Percentiles rank a stretch among this genome's conserved stretches.
These are phyloP conservation scores for Dissophora globulifera DNA, from an alignment of 192 early-diverging fungal genomes.

Conservation along the genomic window DNA sequence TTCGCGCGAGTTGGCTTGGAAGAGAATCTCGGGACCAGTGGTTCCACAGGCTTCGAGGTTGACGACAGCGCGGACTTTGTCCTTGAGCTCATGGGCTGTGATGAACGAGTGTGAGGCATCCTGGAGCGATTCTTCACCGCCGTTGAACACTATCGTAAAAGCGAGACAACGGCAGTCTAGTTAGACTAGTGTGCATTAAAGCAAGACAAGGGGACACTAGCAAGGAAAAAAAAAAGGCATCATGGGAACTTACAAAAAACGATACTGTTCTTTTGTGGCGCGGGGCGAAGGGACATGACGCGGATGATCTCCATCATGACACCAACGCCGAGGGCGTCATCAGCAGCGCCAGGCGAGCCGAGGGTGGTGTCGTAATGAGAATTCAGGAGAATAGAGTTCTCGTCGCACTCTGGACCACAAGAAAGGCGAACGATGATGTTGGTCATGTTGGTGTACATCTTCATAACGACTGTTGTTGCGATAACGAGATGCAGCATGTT, in stretches of 20 bases:
- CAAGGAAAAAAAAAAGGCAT: too few relatives aligned
- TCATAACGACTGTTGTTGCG: slow-evolving; percentile 62
- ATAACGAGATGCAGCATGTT: too few relatives aligned
- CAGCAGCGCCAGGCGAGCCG: slow-evolving; percentile 66
- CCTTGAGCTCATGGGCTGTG: slow-evolving; percentile 65
- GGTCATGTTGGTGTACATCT: slow-evolving; percentile 76
- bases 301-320: slow-evolving; percentile 78
- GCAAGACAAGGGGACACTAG: too few relatives aligned
- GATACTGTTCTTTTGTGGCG: slow-evolving; percentile 59
- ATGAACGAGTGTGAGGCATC: slow-evolving; percentile 83
- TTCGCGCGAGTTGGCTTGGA: slow-evolving; percentile 76
- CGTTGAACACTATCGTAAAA: slow-evolving; percentile 71
- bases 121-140: slow-evolving; percentile 81
- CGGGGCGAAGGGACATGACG: slow-evolving; percentile 57
- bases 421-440: slow-evolving; percentile 78
- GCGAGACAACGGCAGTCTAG: not conserved
- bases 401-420: slow-evolving; percentile 70
- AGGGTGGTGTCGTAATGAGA: slow-evolving; percentile 77
- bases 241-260: slow-evolving; percentile 62
- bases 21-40: slow-evolving; percentile 73
- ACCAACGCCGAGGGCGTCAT: slow-evolving; percentile 77
- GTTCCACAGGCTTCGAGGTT: slow-evolving; percentile 82
- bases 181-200: too few relatives aligned
- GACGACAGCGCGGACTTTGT: slow-evolving; percentile 69
- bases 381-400: slow-evolving; percentile 76